Evolutionary conservation across 2,329 filamentous ascomycete species (phyloP), one percentile per base, ranked within the genome.

Genomic region (Alternaria solani): DNA sequence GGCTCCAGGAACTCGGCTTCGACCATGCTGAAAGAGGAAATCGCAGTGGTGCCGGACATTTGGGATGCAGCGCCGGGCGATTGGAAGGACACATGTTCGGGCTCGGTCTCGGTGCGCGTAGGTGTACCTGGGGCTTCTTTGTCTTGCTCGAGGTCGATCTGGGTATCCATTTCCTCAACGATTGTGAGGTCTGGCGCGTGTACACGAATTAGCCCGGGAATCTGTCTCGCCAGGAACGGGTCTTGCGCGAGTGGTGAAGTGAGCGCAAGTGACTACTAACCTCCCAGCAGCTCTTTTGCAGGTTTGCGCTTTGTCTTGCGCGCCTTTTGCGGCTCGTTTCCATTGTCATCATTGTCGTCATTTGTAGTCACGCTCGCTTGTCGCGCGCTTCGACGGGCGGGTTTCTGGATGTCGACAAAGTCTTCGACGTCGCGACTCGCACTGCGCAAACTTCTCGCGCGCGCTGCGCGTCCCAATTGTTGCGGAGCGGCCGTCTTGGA

Each of bases 31-130:
- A 81, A 80, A 3, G 81, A 81, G 0, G 81, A 81, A 43, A 81
- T 81, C 5, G 79, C 80, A 3, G 82, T 83, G 3, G 80, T 83
- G 14, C 81, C 81, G 4, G 82, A 83, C 67, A 82, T 79, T 41
- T 74, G 78, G 6, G 81, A 83, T 16, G 67, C 65, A 26, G 70
- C 75, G 25, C 75, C 77, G n/a, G 77, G 77, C 28, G 77, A 79
- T 51, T 68, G 72, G 44, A 68, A 68, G 16, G 57, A 47, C 18
- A 59, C 30, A 8, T 60, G 39, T 36, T 64, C 61, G 47, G 57
- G 55, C 25, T 55, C 54, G 48, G 57, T 56, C 20, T 55, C 51
- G 4, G 63, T 34, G 34, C 42, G 64, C 18, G 59, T 42, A n/a
- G 74, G 73, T 5, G 73, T 77, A 30, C 61, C 60, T 23, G 72